These are phyloP conservation scores for Chlamydomonas schloesseri DNA, from an alignment of 139 green algal species.

Conservation along the genomic window DNA sequence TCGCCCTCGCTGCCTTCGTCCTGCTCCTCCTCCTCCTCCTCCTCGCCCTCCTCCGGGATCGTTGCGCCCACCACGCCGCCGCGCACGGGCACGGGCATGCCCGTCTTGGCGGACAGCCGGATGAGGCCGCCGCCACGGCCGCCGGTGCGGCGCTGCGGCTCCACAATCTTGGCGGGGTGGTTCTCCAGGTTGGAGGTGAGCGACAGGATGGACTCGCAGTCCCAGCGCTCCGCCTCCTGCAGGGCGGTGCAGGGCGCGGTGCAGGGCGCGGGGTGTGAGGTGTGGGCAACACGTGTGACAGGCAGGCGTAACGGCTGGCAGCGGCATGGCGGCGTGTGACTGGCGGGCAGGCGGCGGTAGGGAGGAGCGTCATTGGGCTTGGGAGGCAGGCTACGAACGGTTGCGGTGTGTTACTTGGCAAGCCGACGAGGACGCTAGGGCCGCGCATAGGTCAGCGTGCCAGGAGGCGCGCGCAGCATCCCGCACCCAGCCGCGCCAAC, in stretches of 20 bases:
- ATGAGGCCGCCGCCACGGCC: slow-evolving; percentile 48
- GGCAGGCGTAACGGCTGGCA: too few relatives aligned
- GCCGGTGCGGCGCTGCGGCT: slow-evolving; percentile 45
- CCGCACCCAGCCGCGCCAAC: background rate
- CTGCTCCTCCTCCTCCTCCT: slow-evolving; percentile 3
- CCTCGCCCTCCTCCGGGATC: slow-evolving; percentile 31
- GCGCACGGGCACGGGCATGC: slow-evolving; percentile 54
- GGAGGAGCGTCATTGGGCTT: too few relatives aligned
- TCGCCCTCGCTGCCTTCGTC: slow-evolving; percentile 3
- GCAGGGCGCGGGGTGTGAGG: too few relatives aligned
- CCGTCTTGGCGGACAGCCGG: slow-evolving; percentile 67
- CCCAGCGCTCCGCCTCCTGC: slow-evolving; percentile 78
- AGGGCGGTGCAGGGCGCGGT: too few relatives aligned
- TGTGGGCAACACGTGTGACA: too few relatives aligned
- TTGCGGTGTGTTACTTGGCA: too few relatives aligned
- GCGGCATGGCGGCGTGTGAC: too few relatives aligned
- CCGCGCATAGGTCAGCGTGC: too few relatives aligned
- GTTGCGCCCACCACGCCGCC: background rate
- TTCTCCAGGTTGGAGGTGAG: slow-evolving; percentile 87
- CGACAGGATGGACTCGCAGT: slow-evolving; percentile 91
- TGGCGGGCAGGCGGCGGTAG: too few relatives aligned
- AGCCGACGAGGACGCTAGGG: too few relatives aligned
- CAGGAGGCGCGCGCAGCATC: too few relatives aligned
- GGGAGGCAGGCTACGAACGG: too few relatives aligned
- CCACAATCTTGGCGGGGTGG: slow-evolving; percentile 81